Evolutionary conservation across 1,284 basidiomycete genomes (phyloP).

Genomic region (Austropuccinia psidii): DNA sequence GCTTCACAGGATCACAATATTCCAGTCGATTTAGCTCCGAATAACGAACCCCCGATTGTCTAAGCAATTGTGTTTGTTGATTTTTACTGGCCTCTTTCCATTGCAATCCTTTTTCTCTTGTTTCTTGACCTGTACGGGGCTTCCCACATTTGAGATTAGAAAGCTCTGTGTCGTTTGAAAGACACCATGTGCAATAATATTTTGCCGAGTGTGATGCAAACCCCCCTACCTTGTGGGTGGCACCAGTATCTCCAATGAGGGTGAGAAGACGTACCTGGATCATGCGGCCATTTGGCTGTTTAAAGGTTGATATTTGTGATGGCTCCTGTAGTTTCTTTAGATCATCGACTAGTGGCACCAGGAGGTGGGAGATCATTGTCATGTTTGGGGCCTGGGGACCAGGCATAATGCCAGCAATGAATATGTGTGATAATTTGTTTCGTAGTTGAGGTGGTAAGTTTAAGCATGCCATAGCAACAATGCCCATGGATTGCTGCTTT

Average conservation of each 20-base stretch:
- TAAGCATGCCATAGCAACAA: constrained; percentile 5
- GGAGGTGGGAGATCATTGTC: background rate
- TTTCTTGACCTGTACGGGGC: too few species aligned
- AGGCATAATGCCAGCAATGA: constrained; percentile 8
- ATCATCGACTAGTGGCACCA: background rate
- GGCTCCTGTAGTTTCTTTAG: background rate
- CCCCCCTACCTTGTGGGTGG: constrained; percentile 2
- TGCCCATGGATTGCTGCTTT: background rate
- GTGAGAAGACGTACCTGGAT: background rate
- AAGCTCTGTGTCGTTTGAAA: background rate
- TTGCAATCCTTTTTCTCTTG: too few species aligned
- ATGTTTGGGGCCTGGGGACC: background rate
- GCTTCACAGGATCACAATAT: too few species aligned
- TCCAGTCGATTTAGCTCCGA: background rate
- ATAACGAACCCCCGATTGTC: background rate
- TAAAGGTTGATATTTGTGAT: background rate
- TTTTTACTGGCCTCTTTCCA: too few species aligned
- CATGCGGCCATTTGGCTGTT: constrained; percentile 1
- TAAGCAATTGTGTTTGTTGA: too few species aligned
- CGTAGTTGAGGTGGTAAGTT: background rate
- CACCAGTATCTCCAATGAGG: constrained; percentile 5
- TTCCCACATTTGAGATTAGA: too few species aligned
- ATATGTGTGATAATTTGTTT: background rate
- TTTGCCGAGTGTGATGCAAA: constrained; percentile 4
- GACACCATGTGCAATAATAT: constrained; percentile 1